These are phyloP conservation scores for Xeromyces bisporus DNA, from an alignment of 495 filamentous ascomycete genomes.

Conservation along the genomic window DNA sequence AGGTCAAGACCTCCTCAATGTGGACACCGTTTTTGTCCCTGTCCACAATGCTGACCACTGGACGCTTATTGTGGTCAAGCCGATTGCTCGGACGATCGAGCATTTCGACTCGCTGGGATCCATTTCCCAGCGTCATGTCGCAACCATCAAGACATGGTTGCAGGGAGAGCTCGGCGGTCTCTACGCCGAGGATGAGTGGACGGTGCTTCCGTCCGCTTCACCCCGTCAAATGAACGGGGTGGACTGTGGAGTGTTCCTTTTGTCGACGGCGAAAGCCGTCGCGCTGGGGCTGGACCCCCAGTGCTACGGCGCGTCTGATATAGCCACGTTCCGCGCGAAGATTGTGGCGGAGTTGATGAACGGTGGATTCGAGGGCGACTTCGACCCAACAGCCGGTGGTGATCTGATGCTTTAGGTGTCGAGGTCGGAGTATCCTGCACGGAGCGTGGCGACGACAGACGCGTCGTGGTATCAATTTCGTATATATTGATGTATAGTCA, in stretches of 20 bases:
- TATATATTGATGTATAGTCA: too few species aligned
- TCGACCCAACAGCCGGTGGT: constrained; percentile 14
- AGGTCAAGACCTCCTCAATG: constrained; percentile 33
- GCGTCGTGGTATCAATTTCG: too few species aligned
- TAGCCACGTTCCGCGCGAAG: constrained; percentile 38
- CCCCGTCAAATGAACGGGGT: constrained; percentile 50
- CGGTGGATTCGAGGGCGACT: constrained; percentile 39
- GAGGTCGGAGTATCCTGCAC: background rate
- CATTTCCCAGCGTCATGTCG: constrained; percentile 14
- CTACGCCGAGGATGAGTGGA: constrained; percentile 50
- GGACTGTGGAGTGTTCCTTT: constrained; percentile 71
- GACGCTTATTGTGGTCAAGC: constrained; percentile 57
- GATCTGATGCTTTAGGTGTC: constrained; percentile 11
- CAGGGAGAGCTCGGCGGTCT: constrained; percentile 35
- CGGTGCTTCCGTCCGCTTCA: constrained; percentile 21
- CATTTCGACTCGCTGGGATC: constrained; percentile 59
- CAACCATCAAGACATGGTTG: constrained; percentile 37
- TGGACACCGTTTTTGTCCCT: constrained; percentile 46
- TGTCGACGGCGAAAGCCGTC: constrained; percentile 57
- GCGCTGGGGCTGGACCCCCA: constrained; percentile 45
- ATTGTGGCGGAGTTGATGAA: constrained; percentile 57
- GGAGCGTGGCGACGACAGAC: background rate
- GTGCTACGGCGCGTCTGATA: constrained; percentile 38
- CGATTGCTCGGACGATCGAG: constrained; percentile 42
- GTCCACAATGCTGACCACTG: constrained; percentile 32